A percentile compares a stretch with the other conserved stretches of the same genome.
Conservation (phyloP, 2,329 filamentous ascomycete species). For the Phaeosphaeriaceae sp. region DNA sequence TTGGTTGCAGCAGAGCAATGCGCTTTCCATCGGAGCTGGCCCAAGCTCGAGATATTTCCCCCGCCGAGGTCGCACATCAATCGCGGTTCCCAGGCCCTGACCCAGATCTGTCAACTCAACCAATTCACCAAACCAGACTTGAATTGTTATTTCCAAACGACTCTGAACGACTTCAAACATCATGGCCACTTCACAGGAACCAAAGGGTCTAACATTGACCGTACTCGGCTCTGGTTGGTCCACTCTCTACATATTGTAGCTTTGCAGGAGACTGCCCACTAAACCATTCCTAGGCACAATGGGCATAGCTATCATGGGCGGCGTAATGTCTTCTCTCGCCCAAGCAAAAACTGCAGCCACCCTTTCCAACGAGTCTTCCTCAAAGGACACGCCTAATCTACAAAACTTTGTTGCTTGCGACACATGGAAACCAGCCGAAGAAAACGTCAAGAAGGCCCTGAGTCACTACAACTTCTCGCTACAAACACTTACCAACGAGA, state of each 20-base stretch:
- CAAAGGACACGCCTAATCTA: slow-evolving; percentile 56
- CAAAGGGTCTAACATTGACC: slow-evolving; percentile 69
- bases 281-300: slow-evolving; percentile 69
- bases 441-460: slow-evolving; percentile 71
- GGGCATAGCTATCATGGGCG: slow-evolving; percentile 83
- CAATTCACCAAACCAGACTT: background rate
- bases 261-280: background rate
- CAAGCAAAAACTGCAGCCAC: slow-evolving; percentile 42
- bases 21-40: slow-evolving; percentile 31
- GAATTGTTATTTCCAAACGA: too few relatives aligned
- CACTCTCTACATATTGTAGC: background rate
- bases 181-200: slow-evolving; percentile 41
- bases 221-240: slow-evolving; percentile 80
- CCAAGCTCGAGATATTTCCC: slow-evolving; percentile 18
- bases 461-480: slow-evolving; percentile 67
- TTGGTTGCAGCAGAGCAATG: background rate
- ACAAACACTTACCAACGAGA: slow-evolving; percentile 73
- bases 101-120: slow-evolving; percentile 16
- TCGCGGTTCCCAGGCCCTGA: slow-evolving; percentile 2
- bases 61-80: slow-evolving; percentile 23
- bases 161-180: too few relatives aligned
- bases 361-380: slow-evolving; percentile 50
- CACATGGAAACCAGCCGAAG: slow-evolving; percentile 70
- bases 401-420: slow-evolving; percentile 83
- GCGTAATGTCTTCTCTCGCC: slow-evolving; percentile 75